phyloP scores from a whole-genome alignment of 306 rosid species.

The Rubus parviflorus region DNA sequence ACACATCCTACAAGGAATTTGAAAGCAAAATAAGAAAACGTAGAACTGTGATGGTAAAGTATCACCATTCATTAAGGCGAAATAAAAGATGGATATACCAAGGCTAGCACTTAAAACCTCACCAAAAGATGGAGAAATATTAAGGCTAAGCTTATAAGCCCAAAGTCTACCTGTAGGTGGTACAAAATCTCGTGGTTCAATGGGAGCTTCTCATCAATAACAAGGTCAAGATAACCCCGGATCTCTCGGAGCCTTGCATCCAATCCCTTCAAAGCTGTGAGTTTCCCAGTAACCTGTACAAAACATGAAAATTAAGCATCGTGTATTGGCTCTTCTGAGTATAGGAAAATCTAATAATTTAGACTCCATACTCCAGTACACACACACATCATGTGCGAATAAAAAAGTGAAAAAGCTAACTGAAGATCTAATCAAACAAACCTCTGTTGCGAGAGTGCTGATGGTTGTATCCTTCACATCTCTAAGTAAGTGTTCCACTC shows the following conservation, averaged over 20 bases:
- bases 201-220: slow-evolving; percentile 72
- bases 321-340: too few relatives aligned
- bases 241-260: slow-evolving; percentile 71
- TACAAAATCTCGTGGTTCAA: slow-evolving; percentile 84
- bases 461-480: slow-evolving; percentile 71
- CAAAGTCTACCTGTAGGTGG: slow-evolving; percentile 68
- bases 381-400: not conserved
- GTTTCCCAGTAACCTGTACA: slow-evolving; percentile 65
- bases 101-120: not conserved
- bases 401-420: not conserved
- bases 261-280: slow-evolving; percentile 79
- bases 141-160: not conserved
- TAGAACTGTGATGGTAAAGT: not conserved
- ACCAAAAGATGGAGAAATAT: not conserved
- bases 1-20: slow-evolving; percentile 46
- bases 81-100: not conserved
- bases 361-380: not conserved
- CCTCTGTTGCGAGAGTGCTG: slow-evolving; percentile 86
- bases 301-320: not conserved
- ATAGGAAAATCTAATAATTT: too few relatives aligned
- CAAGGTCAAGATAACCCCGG: slow-evolving; percentile 69
- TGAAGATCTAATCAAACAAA: slow-evolving; percentile 11
- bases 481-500: slow-evolving; percentile 68
- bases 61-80: not conserved
- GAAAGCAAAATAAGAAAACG: not conserved